Conservation (phyloP, 2,329 filamentous ascomycete species). For the Sporothrix protearum region DNA sequence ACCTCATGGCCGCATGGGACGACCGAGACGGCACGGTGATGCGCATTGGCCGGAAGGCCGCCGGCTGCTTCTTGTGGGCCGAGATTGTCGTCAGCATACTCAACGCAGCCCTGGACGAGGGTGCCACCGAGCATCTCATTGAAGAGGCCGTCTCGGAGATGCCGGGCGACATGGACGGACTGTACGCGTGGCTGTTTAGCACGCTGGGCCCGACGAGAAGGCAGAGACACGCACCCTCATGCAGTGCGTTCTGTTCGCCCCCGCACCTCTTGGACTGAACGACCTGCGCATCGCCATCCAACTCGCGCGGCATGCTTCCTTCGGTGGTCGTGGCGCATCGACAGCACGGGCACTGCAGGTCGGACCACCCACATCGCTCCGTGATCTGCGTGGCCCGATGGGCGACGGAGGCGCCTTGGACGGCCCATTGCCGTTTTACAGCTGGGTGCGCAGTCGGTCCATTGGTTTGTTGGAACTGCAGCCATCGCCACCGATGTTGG, state of each 20-base stretch:
- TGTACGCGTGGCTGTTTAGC: constrained; percentile 38
- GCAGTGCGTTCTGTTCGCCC: constrained; percentile 37
- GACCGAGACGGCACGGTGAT: constrained; percentile 33
- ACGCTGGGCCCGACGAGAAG: constrained; percentile 34
- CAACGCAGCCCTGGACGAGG: constrained; percentile 38
- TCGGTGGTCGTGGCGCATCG: not conserved
- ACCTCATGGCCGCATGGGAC: constrained; percentile 36
- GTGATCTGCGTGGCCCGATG: constrained; percentile 26
- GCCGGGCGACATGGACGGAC: constrained; percentile 34
- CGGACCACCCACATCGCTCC: constrained; percentile 31
- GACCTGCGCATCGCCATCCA: constrained; percentile 35
- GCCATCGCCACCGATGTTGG: constrained; percentile 27
- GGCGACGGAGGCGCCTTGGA: constrained; percentile 30
- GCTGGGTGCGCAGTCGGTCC: constrained; percentile 35
- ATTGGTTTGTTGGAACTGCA: constrained; percentile 36
- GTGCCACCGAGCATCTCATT: constrained; percentile 36
- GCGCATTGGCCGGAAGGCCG: constrained; percentile 32
- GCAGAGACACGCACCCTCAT: constrained; percentile 35
- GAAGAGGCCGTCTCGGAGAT: constrained; percentile 36
- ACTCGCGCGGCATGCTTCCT: constrained; percentile 26
- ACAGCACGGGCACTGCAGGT: constrained; percentile 33
- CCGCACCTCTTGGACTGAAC: constrained; percentile 36
- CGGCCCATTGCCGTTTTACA: constrained; percentile 33
- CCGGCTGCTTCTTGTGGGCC: constrained; percentile 37
- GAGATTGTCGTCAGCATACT: constrained; percentile 39